Percentiles rank a stretch among this genome's conserved stretches.
These are phyloP conservation scores for Penicillium sp. DNA, from an alignment of 2,329 filamentous ascomycete genomes.

Conservation along the genomic window DNA sequence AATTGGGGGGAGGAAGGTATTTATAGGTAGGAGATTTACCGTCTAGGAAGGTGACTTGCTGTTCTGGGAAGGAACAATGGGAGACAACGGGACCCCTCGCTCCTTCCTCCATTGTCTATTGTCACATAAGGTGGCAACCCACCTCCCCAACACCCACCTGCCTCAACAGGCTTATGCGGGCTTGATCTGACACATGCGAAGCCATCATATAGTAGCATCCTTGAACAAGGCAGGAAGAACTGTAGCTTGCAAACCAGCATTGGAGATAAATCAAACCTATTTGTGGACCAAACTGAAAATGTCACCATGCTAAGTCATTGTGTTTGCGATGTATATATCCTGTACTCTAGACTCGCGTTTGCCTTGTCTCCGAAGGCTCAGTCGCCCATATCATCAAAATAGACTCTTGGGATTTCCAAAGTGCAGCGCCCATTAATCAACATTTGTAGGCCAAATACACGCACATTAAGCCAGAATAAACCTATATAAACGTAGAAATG, in stretches of 20 bases:
- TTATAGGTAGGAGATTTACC: not conserved
- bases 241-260: not conserved
- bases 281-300: not conserved
- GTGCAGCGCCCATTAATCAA: not conserved
- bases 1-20: not conserved
- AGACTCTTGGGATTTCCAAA: not conserved
- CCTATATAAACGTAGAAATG: not conserved
- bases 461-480: not conserved
- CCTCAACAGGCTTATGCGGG: too few species aligned
- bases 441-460: not conserved
- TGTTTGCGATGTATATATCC: not conserved
- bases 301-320: not conserved
- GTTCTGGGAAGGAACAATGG: not conserved
- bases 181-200: not conserved
- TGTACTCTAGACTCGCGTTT: not conserved
- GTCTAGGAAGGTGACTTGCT: not conserved
- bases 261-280: not conserved
- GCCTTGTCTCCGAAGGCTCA: not conserved
- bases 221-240: not conserved
- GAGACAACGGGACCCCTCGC: not conserved
- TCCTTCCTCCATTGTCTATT: not conserved
- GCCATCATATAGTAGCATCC: not conserved
- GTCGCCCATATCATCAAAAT: not conserved
- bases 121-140: not conserved
- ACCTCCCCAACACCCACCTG: too few species aligned